Conservation (phyloP, 2,329 filamentous ascomycete species). For the Fusarium drepaniforme region DNA sequence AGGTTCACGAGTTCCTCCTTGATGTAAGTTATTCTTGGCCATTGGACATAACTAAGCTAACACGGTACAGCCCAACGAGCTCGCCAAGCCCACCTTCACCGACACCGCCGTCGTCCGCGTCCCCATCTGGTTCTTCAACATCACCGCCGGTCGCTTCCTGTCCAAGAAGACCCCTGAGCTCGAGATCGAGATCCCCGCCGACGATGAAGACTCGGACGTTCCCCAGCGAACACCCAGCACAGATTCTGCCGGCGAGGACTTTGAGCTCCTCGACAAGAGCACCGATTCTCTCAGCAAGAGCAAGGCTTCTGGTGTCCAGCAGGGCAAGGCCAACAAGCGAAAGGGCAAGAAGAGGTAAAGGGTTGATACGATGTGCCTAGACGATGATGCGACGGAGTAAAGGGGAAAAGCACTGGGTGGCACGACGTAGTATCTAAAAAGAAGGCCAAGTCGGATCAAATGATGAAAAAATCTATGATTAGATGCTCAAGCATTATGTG, state of each 20-base stretch:
- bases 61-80: constrained; percentile 77
- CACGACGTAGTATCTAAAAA: constrained; percentile 15
- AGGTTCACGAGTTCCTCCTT: constrained; percentile 84
- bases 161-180: constrained; percentile 51
- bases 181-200: constrained; percentile 54
- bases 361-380: not conserved
- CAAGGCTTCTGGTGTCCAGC: constrained; percentile 63
- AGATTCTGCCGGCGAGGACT: constrained; percentile 70
- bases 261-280: constrained; percentile 73
- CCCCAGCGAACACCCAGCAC: constrained; percentile 66
- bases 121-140: constrained; percentile 78
- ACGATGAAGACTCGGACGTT: constrained; percentile 60
- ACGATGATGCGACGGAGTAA: constrained; percentile 11
- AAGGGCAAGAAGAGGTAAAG: constrained; percentile 67
- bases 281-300: constrained; percentile 65
- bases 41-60: constrained; percentile 21
- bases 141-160: constrained; percentile 65
- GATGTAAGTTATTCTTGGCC: constrained; percentile 72
- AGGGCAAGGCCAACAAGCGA: constrained; percentile 63
- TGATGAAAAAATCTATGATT: not conserved
- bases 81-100: constrained; percentile 79
- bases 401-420: not conserved
- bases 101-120: constrained; percentile 88
- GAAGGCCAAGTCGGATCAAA: constrained; percentile 1
- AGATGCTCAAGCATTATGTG: not conserved